A percentile compares a stretch with the other conserved stretches of the same genome.
phyloP scores from a whole-genome alignment of 257 asterid genomes.

The Scutellaria barbata region DNA sequence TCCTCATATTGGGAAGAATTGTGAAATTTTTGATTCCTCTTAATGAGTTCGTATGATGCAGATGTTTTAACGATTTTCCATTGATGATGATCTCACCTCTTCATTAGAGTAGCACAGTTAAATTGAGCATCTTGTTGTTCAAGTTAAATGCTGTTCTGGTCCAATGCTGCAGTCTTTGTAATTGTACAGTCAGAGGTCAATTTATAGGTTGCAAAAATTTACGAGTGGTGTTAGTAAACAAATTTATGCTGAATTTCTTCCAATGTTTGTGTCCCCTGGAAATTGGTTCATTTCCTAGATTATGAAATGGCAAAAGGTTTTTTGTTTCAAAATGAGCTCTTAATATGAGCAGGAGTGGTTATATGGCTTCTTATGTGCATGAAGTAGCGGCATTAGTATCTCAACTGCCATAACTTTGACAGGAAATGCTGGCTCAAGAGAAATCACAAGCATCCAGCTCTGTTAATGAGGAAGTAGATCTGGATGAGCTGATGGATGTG shows the following conservation, averaged over 20 bases:
- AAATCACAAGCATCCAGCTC: constrained; percentile 62
- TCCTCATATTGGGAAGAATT: constrained; percentile 3
- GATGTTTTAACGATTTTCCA: neutral
- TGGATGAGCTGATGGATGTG: constrained; percentile 97
- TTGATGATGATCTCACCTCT: constrained; percentile 1
- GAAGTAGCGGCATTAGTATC: constrained; percentile 12
- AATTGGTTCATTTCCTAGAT: constrained; percentile 6
- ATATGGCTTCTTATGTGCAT: constrained; percentile 12
- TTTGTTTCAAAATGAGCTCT: constrained; percentile 9
- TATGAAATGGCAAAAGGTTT: constrained; percentile 5
- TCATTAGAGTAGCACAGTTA: neutral
- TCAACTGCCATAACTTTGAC: constrained; percentile 26
- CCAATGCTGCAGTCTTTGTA: constrained; percentile 18
- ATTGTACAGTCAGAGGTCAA: neutral
- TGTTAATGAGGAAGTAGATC: constrained; percentile 73
- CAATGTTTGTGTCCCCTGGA: neutral
- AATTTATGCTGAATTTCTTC: neutral
- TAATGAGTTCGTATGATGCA: neutral
- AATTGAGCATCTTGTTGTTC: constrained; percentile 6
- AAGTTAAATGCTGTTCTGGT: constrained; percentile 2
- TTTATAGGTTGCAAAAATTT: neutral
- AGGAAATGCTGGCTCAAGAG: constrained; percentile 79
- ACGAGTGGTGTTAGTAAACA: neutral
- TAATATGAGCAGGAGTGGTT: constrained; percentile 1
- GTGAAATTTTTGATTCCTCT: neutral